Evolutionary conservation across 2,329 filamentous ascomycete species (phyloP), one percentile per base, ranked within the genome.

Genomic region (Elsinoe arachidis): DNA sequence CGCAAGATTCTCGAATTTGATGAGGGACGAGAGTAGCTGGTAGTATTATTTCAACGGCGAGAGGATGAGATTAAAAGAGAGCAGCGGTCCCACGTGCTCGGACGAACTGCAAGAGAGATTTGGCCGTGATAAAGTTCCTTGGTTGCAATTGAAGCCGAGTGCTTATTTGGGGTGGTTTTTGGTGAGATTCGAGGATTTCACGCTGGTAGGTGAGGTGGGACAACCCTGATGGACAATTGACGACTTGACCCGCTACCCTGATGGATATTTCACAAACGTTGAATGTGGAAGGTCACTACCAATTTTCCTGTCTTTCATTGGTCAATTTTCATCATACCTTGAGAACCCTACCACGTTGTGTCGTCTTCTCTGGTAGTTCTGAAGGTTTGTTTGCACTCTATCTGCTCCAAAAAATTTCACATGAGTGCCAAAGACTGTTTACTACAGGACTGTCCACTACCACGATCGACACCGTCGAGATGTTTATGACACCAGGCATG

Each of bases 191-290:
- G 37, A 30, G 26, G 26, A 30, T 30, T 30, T 30, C 26, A 30
- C 23, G 23, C 23, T 26, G 23, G 3, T 6, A 26, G 23, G 23
- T 26, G 23, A 26, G 23, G 23, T 39, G 21, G 15, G 51, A 41
- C 21, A 47, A 56, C 54, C 54, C 54, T 56, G 54, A 56, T 56
- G 54, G 53, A 55, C 26, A 30, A 30, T 30, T 30, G 26, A 30
- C 26, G 26, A 30, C 53, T 56, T 26, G 5, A 46, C 30, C 41
- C 39, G 53, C 53, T 47, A 56, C 54, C 54, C 54, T 56, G 41
- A 56, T 56, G 54, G 54, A 49, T 21, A 55, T 46, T 52, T 33
- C n/a, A 14, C 26, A 30, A 15, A 52, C 33, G 47, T 52, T 33
- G 12, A 21, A 37, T 52, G 26, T n/a, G 47, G 47, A 52, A 52